These are phyloP conservation scores for Pulveroboletus sp. DNA, from an alignment of 768 basidiomycete genomes.

Conservation along the genomic window DNA sequence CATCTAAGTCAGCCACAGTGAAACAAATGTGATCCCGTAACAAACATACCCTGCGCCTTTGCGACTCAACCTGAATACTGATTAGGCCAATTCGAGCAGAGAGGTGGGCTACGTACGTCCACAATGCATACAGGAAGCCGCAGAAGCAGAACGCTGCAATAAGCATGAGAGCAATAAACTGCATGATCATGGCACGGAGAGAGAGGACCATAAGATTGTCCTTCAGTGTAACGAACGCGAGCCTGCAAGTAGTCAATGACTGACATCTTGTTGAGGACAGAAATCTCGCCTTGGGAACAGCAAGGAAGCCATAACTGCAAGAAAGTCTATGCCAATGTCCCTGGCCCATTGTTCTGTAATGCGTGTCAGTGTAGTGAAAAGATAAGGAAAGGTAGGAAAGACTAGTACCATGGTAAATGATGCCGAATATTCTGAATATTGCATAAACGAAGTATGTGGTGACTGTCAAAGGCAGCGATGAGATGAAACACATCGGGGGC, in stretches of 20 bases:
- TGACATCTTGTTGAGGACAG: not conserved
- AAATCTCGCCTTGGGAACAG: constrained; percentile 77
- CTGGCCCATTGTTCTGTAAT: constrained; percentile 60
- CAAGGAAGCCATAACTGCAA: constrained; percentile 85
- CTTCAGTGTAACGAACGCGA: constrained; percentile 88
- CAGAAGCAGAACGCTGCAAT: constrained; percentile 89
- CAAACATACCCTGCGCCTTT: constrained; percentile 54
- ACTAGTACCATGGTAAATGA: constrained; percentile 52
- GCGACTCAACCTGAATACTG: constrained; percentile 49
- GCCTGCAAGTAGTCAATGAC: constrained; percentile 37
- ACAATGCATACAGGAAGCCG: constrained; percentile 89
- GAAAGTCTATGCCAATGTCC: constrained; percentile 69
- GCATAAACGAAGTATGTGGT: constrained; percentile 76
- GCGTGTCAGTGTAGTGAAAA: constrained; percentile 1
- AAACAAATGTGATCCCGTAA: no score
- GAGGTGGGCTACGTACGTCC: constrained; percentile 62
- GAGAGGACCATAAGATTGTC: constrained; percentile 78
- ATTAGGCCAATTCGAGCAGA: constrained; percentile 7
- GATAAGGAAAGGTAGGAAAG: not conserved
- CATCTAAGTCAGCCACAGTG: constrained; percentile 14
- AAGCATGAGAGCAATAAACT: constrained; percentile 80
- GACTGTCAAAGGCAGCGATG: constrained; percentile 40
- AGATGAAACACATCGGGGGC: not conserved
- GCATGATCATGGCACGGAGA: constrained; percentile 87
- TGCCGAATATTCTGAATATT: constrained; percentile 71